These are phyloP conservation scores for Kalmanozyma brasiliensis DNA, from an alignment of 1,284 basidiomycete genomes.

Conservation along the genomic window DNA sequence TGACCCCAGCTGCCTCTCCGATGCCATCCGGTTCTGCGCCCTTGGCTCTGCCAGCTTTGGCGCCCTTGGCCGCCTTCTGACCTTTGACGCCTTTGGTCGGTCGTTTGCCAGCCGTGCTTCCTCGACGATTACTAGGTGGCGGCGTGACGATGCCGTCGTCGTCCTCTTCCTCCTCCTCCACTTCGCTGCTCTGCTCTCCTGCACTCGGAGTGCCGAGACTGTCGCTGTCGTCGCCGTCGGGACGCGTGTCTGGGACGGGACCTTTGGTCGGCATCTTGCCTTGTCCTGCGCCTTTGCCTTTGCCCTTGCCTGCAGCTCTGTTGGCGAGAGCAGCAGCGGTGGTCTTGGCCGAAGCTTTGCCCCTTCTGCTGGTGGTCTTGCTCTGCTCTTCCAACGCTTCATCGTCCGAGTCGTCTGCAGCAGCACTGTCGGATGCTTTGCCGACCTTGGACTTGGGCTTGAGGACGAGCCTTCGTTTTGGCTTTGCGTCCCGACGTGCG, in stretches of 20 bases:
- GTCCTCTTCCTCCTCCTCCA: constrained; percentile 18
- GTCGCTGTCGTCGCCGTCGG: constrained; percentile 39
- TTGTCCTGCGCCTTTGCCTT: constrained; percentile 37
- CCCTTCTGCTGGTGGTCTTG: constrained; percentile 1
- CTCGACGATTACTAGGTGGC: constrained; percentile 13
- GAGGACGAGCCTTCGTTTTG: constrained; percentile 42
- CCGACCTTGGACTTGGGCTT: constrained; percentile 43
- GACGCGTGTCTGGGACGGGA: constrained; percentile 22
- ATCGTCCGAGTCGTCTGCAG: constrained; percentile 9
- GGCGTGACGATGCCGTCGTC: constrained; percentile 32
- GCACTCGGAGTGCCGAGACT: constrained; percentile 45
- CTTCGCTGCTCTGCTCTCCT: constrained; percentile 30
- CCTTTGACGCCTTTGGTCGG: constrained; percentile 66
- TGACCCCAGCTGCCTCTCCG: constrained; percentile 71
- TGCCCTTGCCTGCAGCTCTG: constrained; percentile 35
- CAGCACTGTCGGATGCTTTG: constrained; percentile 9
- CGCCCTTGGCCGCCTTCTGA: constrained; percentile 36
- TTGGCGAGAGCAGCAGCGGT: constrained; percentile 36
- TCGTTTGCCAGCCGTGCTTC: constrained; percentile 67
- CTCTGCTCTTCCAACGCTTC: constrained; percentile 14
- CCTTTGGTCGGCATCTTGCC: constrained; percentile 48
- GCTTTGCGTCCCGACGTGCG: constrained; percentile 22
- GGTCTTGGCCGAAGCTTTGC: constrained; percentile 28
- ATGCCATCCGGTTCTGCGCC: constrained; percentile 19
- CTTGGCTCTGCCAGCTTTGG: constrained; percentile 28